Base-by-base conservation (phyloP, 116 monocot genomes). In the Papilionanthe hybrid region DNA sequence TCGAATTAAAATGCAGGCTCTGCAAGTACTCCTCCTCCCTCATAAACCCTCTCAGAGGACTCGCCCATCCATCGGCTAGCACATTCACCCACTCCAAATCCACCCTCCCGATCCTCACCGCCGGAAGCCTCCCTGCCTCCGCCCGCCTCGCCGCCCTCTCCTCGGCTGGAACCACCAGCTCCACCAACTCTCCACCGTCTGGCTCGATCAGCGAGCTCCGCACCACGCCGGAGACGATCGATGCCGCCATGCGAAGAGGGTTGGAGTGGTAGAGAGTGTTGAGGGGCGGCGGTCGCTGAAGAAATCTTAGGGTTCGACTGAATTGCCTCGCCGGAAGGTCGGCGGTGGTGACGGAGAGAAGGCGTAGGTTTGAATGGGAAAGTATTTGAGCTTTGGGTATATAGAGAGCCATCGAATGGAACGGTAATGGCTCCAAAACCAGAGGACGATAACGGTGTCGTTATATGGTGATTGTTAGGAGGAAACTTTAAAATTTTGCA, bases 41-140 rank as follows among this genome's bases (percentile, higher is more conserved):
- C 99, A 99, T 99, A 86, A 99, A 99, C 75, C 99, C 99, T 27
- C 85, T 74, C 77, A 99, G 86, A 11, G 99, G 99, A 81, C 93
- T 99, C 25, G 99, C 99, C 99, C 99, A 99, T 67, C 99, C 99
- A 75, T 99, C 93, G 20, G 91, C 75, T 7, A 99, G 79, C 76
- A 99, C 99, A 63, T 99, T 91, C 76, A 89, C 90, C 99, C 99
- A 99, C 79, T 99, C 91, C 55, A 95, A 44, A 55, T 99, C 99
- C 43, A 99, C 84, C 75, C 71, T 56, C n/a, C 80, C 79, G 56
- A 95, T 77, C 86, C 78, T 47, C 67, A 99, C 85, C 7, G 28
- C 65, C 63, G 95, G 95, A 75, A 94, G 73, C 65, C 25, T 65
- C 78, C 79, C 87, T 74, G 93, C 95, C 84, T 91, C 95, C 43